Conservation (phyloP, 441 rosid species). For the Populus hybrid region DNA sequence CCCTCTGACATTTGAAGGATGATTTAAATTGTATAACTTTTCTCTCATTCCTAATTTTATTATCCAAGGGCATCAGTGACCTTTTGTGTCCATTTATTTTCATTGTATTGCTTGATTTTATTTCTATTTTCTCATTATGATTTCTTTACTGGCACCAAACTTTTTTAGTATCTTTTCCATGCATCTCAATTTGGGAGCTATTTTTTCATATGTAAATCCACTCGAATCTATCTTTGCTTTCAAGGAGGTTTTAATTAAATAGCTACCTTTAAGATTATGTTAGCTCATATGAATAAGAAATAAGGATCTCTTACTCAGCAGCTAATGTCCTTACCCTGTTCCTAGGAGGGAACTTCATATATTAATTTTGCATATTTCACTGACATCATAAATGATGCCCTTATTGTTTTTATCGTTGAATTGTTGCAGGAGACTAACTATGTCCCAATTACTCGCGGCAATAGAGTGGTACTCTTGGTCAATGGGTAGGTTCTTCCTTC, state of each 20-base stretch:
- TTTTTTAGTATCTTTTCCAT: not conserved
- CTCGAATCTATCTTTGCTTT: not conserved
- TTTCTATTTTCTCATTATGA: not conserved
- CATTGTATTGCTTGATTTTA: not conserved
- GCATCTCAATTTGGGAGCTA: not conserved
- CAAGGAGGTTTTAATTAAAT: not conserved
- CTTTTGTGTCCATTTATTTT: not conserved
- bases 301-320: not conserved
- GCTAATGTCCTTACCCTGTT: not conserved
- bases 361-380: not conserved
- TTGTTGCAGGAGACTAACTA: conserved; percentile 88
- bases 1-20: not conserved
- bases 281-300: not conserved
- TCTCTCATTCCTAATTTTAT: not conserved
- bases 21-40: not conserved
- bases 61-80: not conserved
- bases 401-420: conserved; percentile 11
- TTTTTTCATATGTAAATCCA: not conserved
- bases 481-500: conserved; percentile 67
- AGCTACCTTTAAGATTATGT: not conserved
- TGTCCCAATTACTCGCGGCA: conserved; percentile 91
- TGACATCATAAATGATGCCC: conserved; percentile 1
- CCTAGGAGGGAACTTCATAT: not conserved
- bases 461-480: conserved; percentile 90
- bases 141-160: not conserved